Conservation (phyloP, 2,329 filamentous ascomycete species). For the Lasiodiplodia sp. region DNA sequence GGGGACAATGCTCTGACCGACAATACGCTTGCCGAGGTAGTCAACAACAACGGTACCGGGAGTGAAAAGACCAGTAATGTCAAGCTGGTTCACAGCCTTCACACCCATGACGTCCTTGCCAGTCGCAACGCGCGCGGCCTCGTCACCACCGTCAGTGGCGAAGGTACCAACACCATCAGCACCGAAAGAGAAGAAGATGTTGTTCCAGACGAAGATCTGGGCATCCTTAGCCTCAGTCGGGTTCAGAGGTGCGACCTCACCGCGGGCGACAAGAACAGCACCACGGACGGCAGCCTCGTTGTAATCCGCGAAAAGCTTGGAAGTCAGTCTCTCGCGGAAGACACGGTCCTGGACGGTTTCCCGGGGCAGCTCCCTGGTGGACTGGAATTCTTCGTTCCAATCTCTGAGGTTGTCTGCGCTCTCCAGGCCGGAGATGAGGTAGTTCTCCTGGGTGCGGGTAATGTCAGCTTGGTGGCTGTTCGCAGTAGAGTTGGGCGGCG, state of each 20-base stretch:
- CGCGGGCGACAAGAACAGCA: slow-evolving; percentile 88
- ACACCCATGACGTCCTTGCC: slow-evolving; percentile 97
- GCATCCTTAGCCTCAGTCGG: slow-evolving; percentile 91
- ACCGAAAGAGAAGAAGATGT: slow-evolving; percentile 98
- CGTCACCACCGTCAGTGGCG: slow-evolving; percentile 93
- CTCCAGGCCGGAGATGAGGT: slow-evolving; percentile 86
- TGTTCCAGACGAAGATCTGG: slow-evolving; percentile 99
- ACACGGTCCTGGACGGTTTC: slow-evolving; percentile 95
- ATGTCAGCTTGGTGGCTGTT: slow-evolving; percentile 81
- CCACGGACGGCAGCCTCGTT: slow-evolving; percentile 93
- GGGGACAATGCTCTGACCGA: slow-evolving; percentile 96
- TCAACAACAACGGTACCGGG: slow-evolving; percentile 96
- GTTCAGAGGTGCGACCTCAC: slow-evolving; percentile 92
- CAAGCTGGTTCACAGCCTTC: slow-evolving; percentile 93
- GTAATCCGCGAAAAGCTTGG: slow-evolving; percentile 97
- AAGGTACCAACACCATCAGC: slow-evolving; percentile 98
- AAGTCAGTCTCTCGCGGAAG: slow-evolving; percentile 90
- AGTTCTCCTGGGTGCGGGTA: slow-evolving; percentile 90
- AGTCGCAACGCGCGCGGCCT: slow-evolving; percentile 93
- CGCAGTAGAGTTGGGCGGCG: slow-evolving; percentile 68
- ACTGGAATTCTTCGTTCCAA: slow-evolving; percentile 99
- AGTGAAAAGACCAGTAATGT: slow-evolving; percentile 92
- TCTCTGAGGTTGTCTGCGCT: slow-evolving; percentile 94
- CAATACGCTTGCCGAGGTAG: slow-evolving; percentile 95
- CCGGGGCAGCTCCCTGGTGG: slow-evolving; percentile 90